Base-by-base conservation (phyloP, 495 filamentous ascomycete genomes). In the Neurospora cerealis region DNA sequence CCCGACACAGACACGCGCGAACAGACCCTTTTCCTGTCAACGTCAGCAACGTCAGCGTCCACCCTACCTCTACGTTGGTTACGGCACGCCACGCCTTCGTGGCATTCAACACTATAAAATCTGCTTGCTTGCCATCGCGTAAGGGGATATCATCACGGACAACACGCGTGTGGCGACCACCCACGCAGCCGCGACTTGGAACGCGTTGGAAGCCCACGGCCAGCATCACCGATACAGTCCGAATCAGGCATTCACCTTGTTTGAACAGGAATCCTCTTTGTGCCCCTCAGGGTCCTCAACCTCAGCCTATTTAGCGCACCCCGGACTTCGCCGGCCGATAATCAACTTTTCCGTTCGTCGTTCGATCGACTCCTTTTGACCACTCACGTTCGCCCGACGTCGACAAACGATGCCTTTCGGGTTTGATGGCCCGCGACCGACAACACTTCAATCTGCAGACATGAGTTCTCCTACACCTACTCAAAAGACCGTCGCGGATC, bases 401-500 rank as follows among this genome's bases (percentile, higher is more conserved):
- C 21, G 28, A 66, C 54, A 34, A 66, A 34, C 28, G 54, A 66
- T 66, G 28, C 54, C 28, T 66, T 17, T 66, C 15, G 54, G 32
- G 5, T 66, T 66, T 17, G 54, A 66, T 66, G 54, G 15, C 11
- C 21, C 48, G 5, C 48, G 11, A 24, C 48, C 48, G 48, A 60
- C 38, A 34, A 13, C 42, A n/a, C 5, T 36, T 32, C 42, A 38
- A 24, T 17, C 71, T 66, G 54, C 71, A 46, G 44, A 34, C 71
- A 75, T 75, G 78, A 79, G 74, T 72, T 74, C 77, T 36, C 77
- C 74, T 72, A 74, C 74, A 54, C 70, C 77, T 54, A 34, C 44
- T 21, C 77, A 80, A 71, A 75, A 77, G 73, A 77, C 77, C 73
- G 83, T 83, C 78, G 82, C 84, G 66, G 72, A 74, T 69, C 78